Conservation (phyloP, 495 filamentous ascomycete species). For the Trichoderma virens region DNA sequence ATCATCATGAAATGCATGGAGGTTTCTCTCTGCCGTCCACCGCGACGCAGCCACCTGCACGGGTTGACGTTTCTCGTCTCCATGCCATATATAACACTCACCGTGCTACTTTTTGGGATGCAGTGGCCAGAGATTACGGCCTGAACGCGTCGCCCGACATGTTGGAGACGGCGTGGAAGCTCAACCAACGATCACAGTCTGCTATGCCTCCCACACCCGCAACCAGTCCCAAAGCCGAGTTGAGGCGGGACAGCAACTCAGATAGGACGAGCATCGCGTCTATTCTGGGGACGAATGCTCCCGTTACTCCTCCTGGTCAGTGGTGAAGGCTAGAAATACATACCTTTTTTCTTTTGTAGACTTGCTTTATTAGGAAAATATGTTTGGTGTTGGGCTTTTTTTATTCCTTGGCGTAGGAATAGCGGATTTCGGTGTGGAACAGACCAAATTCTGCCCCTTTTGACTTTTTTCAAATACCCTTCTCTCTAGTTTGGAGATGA, state of each 20-base stretch:
- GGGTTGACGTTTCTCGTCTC: constrained; percentile 60
- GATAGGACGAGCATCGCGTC: constrained; percentile 44
- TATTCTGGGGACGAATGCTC: background rate
- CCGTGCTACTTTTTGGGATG: constrained; percentile 63
- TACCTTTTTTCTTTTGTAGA: too few species aligned
- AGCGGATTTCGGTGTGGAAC: too few species aligned
- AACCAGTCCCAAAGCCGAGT: constrained; percentile 35
- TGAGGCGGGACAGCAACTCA: constrained; percentile 25
- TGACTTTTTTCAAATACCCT: too few species aligned
- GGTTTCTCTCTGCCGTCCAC: constrained; percentile 28
- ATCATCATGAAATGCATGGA: constrained; percentile 19
- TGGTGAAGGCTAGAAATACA: too few species aligned
- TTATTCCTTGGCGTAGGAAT: too few species aligned
- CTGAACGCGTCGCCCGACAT: constrained; percentile 51
- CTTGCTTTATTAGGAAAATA: too few species aligned
- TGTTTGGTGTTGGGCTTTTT: too few species aligned
- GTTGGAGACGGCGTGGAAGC: constrained; percentile 61
- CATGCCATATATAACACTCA: constrained; percentile 61
- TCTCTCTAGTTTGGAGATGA: too few species aligned
- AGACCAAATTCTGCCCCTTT: too few species aligned
- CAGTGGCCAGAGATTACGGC: constrained; percentile 64
- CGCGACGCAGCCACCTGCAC: constrained; percentile 23
- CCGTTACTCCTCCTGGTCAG: background rate
- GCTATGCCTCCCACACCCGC: constrained; percentile 35
- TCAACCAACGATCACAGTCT: background rate